phyloP scores from a whole-genome alignment of 1,284 basidiomycete genomes.

The Malassezia slooffiae region DNA sequence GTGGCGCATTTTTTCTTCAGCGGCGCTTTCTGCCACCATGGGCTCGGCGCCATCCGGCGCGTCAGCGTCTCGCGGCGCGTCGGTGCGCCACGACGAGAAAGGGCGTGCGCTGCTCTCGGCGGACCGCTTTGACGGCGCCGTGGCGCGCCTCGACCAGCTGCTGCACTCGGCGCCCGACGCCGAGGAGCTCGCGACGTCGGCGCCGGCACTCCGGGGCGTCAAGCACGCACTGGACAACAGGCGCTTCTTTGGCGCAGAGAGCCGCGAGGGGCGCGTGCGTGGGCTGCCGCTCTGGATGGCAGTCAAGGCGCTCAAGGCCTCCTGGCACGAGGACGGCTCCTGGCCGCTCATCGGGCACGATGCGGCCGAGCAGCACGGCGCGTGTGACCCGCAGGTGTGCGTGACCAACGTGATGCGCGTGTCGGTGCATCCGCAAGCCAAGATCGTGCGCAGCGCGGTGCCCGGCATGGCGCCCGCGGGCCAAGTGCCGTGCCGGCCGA shows the following conservation, averaged over 20 bases:
- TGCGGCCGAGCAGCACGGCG: conserved; percentile 7
- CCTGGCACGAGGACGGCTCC: conserved; percentile 13
- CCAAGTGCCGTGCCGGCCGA: too few species aligned
- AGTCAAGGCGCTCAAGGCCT: conserved; percentile 8
- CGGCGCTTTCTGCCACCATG: too few species aligned
- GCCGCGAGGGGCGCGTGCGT: not conserved
- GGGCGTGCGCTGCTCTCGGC: not conserved
- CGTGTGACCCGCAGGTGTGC: conserved; percentile 4
- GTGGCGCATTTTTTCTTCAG: too few species aligned
- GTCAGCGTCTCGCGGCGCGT: too few species aligned
- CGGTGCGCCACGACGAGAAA: too few species aligned
- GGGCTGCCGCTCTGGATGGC: conserved; percentile 13
- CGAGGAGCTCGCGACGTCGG: conserved; percentile 5
- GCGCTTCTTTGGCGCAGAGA: not conserved
- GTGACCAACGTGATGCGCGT: conserved; percentile 4
- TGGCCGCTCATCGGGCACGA: conserved; percentile 15
- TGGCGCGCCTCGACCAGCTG: not conserved
- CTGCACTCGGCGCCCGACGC: not conserved
- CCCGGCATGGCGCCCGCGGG: too few species aligned
- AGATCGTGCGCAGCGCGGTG: conserved; percentile 3
- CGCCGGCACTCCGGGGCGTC: not conserved
- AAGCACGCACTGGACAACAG: conserved; percentile 5
- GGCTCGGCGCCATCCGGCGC: too few species aligned
- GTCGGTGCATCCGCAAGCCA: conserved; percentile 8
- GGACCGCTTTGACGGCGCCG: not conserved